Evolutionary conservation across 345 rosid species (phyloP), one percentile per base, ranked within the genome.

Genomic region (Lenwebbia sp.): DNA sequence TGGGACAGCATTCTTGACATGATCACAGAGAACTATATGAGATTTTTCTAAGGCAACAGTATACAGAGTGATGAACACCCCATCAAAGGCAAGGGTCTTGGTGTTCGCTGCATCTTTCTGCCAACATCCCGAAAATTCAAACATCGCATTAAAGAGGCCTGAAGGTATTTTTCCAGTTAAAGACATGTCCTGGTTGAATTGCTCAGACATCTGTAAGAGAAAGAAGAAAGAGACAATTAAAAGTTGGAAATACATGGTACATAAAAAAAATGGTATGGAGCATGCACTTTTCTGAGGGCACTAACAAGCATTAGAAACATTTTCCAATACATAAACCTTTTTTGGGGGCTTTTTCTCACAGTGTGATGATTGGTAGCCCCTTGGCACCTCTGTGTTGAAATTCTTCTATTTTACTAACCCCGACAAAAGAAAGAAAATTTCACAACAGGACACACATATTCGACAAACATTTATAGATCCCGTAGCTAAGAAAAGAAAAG

Each of bases 31-130:
- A 65, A 89, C 90, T 86, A 96, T 85, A 40, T 95, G 98, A 86
- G 98, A 95, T 87, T 96, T 96, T 86, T 94, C 98, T 87, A 96
- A 88, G 41, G 96, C 99, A 89, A 94, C 92, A 21, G 95, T 93
- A 87, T 96, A 96, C 22, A 95, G 90, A 28, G 97, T 92, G 88
- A 96, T 96, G 65, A 95, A 94, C 33, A 94, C 92, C 85, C 99
- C 99, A 92, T 95, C 98, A 86, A 96, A 97, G 84, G 99, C 94
- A 74, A 97, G 98, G 87, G 92, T 92, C 89, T 96, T 97, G n/a
- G 99, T 96, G 87, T 89, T 93, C 65, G 98, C 98, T 41, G 98
- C 98, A 88, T 97, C 99, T 86, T 94, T 96, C 88, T 96, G 98
- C 99, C 99, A 97, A 90, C 93, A 91, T 85, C 98, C 91, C 11